Base-by-base conservation (phyloP, 1,139 yeast genomes). In the Suzukiozyma palmioleophila region DNA sequence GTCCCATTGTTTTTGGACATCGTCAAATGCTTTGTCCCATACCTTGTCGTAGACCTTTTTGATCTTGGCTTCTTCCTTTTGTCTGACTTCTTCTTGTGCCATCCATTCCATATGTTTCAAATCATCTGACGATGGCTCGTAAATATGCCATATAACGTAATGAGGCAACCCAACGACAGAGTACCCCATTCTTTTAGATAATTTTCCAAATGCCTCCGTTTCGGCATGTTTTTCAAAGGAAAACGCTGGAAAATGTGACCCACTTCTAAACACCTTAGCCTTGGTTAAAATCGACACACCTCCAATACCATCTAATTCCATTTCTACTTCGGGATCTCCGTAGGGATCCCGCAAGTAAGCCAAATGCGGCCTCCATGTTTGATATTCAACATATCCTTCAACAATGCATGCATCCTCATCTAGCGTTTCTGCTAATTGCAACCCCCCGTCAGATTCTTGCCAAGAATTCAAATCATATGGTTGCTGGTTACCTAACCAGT, bases 81-180 rank as follows among this genome's bases (percentile, higher is more conserved):
- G 80, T 48, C 94, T 77, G 42, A 79, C 80, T 59, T 88, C 96
- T 60, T 88, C 96, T 53, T 85, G 78, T 1, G 95, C 96, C 95
- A 88, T 85, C 95, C 95, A 87, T 58, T 85, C 95, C 96, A 88
- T 88, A 57, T 88, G 95, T 63, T 86, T 84, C 63, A 85, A 69
- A 65, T 86, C 95, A 53, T 85, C 95, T 3, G 81, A 73, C 7
- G 90, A 82, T 15, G 96, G 95, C 60, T 87, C 96, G 60, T 86
- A 87, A 44, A 87, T 83, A 59, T 87, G 96, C 96, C 96, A 87
- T 46, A 87, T 83, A 33, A 86, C 92, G 57, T 88, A 87, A 62
- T 87, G 95, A 6, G 96, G 95, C 49, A 87, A 69, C 0, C 96
- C 96, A 39, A 81, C 78, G 14, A 87, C 96, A 8, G 81, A 74